Evolutionary conservation across 345 rosid species (phyloP).

Genomic region (Ceriops decandra): DNA sequence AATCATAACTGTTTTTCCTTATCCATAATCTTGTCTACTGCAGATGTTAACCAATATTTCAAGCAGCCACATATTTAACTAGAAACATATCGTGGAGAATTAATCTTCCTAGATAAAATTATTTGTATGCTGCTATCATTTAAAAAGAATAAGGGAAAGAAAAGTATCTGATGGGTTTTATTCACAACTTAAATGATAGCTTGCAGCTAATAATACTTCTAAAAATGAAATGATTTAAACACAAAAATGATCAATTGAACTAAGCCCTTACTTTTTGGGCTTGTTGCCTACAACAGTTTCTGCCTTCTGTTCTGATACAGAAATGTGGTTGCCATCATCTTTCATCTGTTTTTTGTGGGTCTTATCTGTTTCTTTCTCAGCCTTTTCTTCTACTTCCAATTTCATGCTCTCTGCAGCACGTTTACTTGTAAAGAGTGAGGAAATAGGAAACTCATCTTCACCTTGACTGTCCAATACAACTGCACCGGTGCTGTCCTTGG

Average conservation of each 20-base stretch:
- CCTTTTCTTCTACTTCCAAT: conserved; percentile 17
- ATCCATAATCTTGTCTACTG: background rate
- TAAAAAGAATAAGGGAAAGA: background rate
- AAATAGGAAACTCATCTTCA: conserved; percentile 27
- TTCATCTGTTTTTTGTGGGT: background rate
- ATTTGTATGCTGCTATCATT: background rate
- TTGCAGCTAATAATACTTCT: no score
- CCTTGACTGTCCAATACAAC: conserved; percentile 25
- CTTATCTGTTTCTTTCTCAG: conserved; percentile 16
- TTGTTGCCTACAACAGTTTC: conserved; percentile 7
- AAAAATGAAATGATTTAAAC: no score
- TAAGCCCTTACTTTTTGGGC: conserved; percentile 24
- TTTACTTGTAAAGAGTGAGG: conserved; percentile 22
- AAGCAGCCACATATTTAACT: background rate
- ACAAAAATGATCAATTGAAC: background rate
- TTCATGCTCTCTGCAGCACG: conserved; percentile 17
- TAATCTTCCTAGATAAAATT: background rate
- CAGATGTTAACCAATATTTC: background rate
- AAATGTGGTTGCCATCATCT: conserved; percentile 1
- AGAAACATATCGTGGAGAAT: background rate
- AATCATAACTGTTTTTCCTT: background rate
- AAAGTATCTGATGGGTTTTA: background rate
- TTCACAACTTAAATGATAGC: background rate
- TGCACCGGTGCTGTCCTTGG: conserved; percentile 12
- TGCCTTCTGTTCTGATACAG: conserved; percentile 1